A percentile compares a stretch with the other conserved stretches of the same genome.
These are phyloP conservation scores for Oxyria digyna DNA, from an alignment of 148 eudicot species.

Conservation along the genomic window DNA sequence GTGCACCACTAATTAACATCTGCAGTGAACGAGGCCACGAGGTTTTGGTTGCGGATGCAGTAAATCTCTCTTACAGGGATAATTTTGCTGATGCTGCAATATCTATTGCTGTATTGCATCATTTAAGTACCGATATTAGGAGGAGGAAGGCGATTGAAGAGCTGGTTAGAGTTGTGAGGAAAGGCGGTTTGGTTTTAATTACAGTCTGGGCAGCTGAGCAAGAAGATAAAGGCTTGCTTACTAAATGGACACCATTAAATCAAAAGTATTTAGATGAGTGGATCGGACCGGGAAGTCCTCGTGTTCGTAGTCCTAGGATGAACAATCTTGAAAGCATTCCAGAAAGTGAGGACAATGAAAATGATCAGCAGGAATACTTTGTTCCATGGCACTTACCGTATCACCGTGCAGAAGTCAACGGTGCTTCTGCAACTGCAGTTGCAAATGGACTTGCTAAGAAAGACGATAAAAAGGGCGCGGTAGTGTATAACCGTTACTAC, in stretches of 20 bases:
- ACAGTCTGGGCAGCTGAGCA: slow-evolving; percentile 98
- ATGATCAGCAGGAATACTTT: slow-evolving; percentile 73
- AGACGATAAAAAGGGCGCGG: slow-evolving; percentile 93
- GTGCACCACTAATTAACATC: slow-evolving; percentile 59
- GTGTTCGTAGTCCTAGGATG: slow-evolving; percentile 38
- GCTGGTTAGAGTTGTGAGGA: slow-evolving; percentile 76
- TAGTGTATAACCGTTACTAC: slow-evolving; percentile 87
- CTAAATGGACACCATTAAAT: slow-evolving; percentile 87
- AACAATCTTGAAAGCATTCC: slow-evolving; percentile 61
- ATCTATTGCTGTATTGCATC: slow-evolving; percentile 94
- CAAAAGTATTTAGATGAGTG: slow-evolving; percentile 77
- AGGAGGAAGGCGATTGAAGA: slow-evolving; percentile 84
- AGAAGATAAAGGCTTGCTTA: slow-evolving; percentile 59
- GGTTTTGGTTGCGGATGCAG: slow-evolving; percentile 89
- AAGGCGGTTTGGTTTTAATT: slow-evolving; percentile 70
- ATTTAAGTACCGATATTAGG: slow-evolving; percentile 66
- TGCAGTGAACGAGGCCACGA: slow-evolving; percentile 81
- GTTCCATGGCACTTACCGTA: slow-evolving; percentile 99
- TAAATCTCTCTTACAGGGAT: slow-evolving; percentile 72
- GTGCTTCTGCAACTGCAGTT: slow-evolving; percentile 71
- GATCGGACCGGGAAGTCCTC: slow-evolving; percentile 79
- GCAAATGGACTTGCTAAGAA: slow-evolving; percentile 79
- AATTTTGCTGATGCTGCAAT: slow-evolving; percentile 88
- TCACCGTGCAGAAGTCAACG: slow-evolving; percentile 91
- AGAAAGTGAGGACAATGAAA: slow-evolving; percentile 48